A percentile compares a stretch with the other conserved stretches of the same genome.
Conservation (phyloP, 1,139 yeast genomes). For the Yamadazyma epiphylla region DNA sequence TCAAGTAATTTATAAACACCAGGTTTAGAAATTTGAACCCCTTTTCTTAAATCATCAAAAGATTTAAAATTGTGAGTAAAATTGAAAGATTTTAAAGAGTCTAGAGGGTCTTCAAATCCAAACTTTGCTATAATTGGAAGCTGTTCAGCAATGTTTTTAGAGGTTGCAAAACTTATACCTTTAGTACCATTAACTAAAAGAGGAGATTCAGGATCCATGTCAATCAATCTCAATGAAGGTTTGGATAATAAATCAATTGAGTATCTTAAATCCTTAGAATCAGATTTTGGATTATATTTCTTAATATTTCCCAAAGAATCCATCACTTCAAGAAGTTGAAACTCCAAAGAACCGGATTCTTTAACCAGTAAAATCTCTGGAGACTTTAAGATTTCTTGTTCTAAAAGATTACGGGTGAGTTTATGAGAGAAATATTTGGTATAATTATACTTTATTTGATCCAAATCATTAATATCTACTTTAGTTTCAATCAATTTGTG, state of each 20-base stretch:
- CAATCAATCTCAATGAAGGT: constrained; percentile 44
- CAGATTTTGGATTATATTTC: constrained; percentile 48
- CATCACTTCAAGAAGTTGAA: constrained; percentile 59
- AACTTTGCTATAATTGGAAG: constrained; percentile 49
- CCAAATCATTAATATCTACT: constrained; percentile 16
- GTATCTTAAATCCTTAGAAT: constrained; percentile 45
- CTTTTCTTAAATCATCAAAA: constrained; percentile 22
- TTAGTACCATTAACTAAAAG: constrained; percentile 41
- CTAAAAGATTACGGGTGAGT: constrained; percentile 31
- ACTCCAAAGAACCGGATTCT: constrained; percentile 58
- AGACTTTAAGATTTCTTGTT: constrained; percentile 28
- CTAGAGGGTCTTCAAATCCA: constrained; percentile 23
- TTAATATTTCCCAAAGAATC: constrained; percentile 76
- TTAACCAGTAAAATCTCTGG: constrained; percentile 22
- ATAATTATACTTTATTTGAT: constrained; percentile 6
- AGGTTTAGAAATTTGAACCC: constrained; percentile 46
- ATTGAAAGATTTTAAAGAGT: constrained; percentile 19
- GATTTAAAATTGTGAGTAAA: constrained; percentile 36
- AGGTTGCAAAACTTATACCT: constrained; percentile 21
- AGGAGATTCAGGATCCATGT: constrained; percentile 34
- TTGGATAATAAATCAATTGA: constrained; percentile 61
- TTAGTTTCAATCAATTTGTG: constrained; percentile 19
- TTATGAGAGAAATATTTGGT: constrained; percentile 14
- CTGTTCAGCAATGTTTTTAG: constrained; percentile 20
- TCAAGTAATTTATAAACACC: constrained; percentile 59